Base-by-base conservation (phyloP, 495 filamentous ascomycete species). In the Lentithecium fluviatile region DNA sequence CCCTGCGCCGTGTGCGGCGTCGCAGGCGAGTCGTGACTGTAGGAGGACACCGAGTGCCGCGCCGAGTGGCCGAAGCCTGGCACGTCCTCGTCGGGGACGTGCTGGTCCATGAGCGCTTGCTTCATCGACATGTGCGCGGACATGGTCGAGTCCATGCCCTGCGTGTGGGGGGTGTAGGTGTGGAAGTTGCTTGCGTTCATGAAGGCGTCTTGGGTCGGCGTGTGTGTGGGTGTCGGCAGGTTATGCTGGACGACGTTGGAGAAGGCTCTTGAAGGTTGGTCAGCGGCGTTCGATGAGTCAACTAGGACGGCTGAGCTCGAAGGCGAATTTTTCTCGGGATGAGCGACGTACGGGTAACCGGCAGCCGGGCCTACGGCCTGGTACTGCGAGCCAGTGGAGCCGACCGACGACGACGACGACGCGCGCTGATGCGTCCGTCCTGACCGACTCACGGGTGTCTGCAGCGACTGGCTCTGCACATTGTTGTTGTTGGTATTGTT, bases 1-100 rank as follows among this genome's bases (percentile, higher is more conserved):
- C 79, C 81, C 57, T 78, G 76, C 24, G 71, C 78, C 12, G 78
- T 81, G 52, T 79, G 78, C 12, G 83, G 80, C 51, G 82, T 86
- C 54, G 82, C 76, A 2, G 83, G 83, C 4, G 81, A 84, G 53
- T 81, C 78, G 42, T 74, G 69, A 61, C 79, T 58, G 69, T 78
- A 71, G 48, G 77, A 83, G 15, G 82, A 83, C 42, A 81, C 82
- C 5, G 80, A 84, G 38, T 78, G 79, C 24, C 79, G 74, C 40
- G 78, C 64, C 0, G 82, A 82, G 64, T 82, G 77, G 13, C 77
- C 73, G 47, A 74, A 74, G 7, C 61, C 68, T 24, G 75, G 69
- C 20, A 71, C 52, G 36, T 77, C 67, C 0, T 78, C 75, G 24
- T 76, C 72, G 26, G 69, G 45, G 62, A 62, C 24, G 50, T 80